Evolutionary conservation across 192 early-diverging fungal genomes (phyloP), one percentile per base, ranked within the genome.

Genomic region (Backusella circina): DNA sequence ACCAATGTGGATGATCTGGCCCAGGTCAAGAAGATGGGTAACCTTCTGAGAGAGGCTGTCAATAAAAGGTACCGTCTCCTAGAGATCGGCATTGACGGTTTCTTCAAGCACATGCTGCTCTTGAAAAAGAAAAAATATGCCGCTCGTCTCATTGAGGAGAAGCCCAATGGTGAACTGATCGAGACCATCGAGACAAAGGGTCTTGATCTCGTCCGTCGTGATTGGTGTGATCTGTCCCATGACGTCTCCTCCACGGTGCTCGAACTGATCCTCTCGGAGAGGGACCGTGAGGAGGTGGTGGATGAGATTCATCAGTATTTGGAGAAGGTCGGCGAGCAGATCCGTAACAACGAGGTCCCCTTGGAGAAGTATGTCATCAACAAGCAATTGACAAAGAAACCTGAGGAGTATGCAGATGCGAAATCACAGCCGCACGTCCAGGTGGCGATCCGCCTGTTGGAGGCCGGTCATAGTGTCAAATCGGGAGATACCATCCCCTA

Each of bases 51-150:
- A 75, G 88, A 90, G 67, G 86, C 86, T 33, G 93, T 97, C 67
- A 99, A 99, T 79, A 90, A 95, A 57, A 89, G 92, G 41, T 99
- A 99, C 85, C 88, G 88, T n/a, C 79, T 98, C 57, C 83, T 99
- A 13, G 98, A 99, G 82, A 94, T 99, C 35, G 98, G 97, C 65
- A 96, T 98, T 72, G 98, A 99, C 83, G 97, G 95, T 1, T 88
- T 94, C 72, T 98, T 93, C 79, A 85, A 93, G 78, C 90, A 93
- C 28, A 89, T 99, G 87, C 82, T 99, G 39, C 78, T 99, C 61
- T 83, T 99, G 21, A 96, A 95, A 72, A 99, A 99, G 84, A 99
- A 99, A 77, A 99, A 99, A 79, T 99, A 99, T 84, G 98, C 98
- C 0, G 96, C 95, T 0, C 78, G 98, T 12, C 73, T 86, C 44